A percentile compares a stretch with the other conserved stretches of the same genome.
Conservation (phyloP, 352 stramenopile species). For the Phytophthora nicotianae region DNA sequence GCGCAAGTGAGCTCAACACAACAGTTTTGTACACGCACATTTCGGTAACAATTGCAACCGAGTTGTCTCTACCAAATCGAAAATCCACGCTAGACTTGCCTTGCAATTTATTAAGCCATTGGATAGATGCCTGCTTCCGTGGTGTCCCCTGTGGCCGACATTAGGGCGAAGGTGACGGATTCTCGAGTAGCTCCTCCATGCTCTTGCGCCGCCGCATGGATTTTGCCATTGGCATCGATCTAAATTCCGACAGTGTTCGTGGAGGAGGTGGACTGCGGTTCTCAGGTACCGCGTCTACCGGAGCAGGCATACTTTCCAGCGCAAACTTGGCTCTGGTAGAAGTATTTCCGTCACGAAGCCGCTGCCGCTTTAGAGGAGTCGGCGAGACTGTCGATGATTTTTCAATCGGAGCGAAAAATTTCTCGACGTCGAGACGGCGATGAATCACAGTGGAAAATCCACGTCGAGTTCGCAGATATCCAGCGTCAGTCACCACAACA, state of each 20-base stretch:
- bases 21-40: too few species aligned
- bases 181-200: conserved; percentile 42
- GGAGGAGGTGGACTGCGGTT: conserved; percentile 13
- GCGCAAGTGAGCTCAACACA: too few species aligned
- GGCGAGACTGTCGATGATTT: conserved; percentile 6
- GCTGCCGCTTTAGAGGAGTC: conserved; percentile 13
- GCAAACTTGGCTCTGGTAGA: conserved; percentile 17
- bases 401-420: conserved; percentile 43
- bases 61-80: too few species aligned
- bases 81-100: too few species aligned
- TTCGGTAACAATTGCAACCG: too few species aligned
- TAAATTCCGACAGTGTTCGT: conserved; percentile 5
- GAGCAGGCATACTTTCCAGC: conserved; percentile 16
- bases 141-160: not conserved
- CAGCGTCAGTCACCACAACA: conserved; percentile 45
- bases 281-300: not conserved
- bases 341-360: not conserved
- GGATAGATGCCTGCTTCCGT: too few species aligned
- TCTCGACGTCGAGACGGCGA: conserved; percentile 53
- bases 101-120: too few species aligned
- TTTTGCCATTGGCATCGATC: conserved; percentile 8
- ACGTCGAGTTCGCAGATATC: conserved; percentile 50
- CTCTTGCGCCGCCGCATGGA: conserved; percentile 70
- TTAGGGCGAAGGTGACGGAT: conserved; percentile 8
- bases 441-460: conserved; percentile 64